Evolutionary conservation across 2,329 filamentous ascomycete genomes (phyloP).

Genomic region (Colletotrichum magnum): DNA sequence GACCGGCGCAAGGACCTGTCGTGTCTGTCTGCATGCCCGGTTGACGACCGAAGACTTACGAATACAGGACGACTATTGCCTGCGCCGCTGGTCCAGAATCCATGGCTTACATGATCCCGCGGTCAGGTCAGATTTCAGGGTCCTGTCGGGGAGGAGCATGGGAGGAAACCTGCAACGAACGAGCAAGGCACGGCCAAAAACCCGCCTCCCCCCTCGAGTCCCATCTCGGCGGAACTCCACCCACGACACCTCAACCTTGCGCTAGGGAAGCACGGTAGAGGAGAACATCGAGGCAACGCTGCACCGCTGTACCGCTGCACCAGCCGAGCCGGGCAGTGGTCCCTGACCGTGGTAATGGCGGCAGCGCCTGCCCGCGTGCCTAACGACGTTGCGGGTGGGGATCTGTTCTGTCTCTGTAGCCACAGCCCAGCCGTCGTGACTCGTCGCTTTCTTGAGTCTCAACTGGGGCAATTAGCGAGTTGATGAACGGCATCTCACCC

Average conservation of each 20-base stretch:
- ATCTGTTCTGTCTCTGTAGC: conserved; percentile 16
- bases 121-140: conserved; percentile 37
- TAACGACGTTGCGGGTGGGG: conserved; percentile 35
- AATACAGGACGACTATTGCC: neutral
- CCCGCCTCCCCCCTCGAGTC: conserved; percentile 23
- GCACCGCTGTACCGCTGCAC: conserved; percentile 25
- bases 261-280: conserved; percentile 30
- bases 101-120: conserved; percentile 29
- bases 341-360: conserved; percentile 26
- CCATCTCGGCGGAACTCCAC: conserved; percentile 40
- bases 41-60: neutral
- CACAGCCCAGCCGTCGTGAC: conserved; percentile 1
- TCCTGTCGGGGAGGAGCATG: conserved; percentile 34
- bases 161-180: conserved; percentile 37
- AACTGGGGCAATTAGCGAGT: neutral
- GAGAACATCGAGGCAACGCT: conserved; percentile 28
- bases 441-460: conserved; percentile 2
- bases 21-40: neutral
- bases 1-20: neutral
- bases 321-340: conserved; percentile 26
- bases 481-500: conserved; percentile 21
- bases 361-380: conserved; percentile 35
- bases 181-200: conserved; percentile 37
- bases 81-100: conserved; percentile 25
- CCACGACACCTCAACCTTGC: conserved; percentile 18